Conservation (phyloP, 148 eudicot species). For the Vaccinium myrtillus region DNA sequence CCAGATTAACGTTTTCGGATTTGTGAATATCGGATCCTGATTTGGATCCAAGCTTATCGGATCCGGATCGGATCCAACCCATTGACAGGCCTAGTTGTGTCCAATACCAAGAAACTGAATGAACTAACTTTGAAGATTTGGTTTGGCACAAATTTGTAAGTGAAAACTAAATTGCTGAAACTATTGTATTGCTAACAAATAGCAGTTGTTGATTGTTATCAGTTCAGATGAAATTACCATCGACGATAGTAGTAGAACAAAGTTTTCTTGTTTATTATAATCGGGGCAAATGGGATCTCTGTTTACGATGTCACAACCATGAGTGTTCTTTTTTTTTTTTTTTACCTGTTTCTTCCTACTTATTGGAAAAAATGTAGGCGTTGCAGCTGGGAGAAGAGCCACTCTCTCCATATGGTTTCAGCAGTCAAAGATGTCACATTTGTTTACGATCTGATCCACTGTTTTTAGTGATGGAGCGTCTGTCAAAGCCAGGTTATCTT, state of each 20-base stretch:
- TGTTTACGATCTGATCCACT: conserved; percentile 58
- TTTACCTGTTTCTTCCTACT: neutral
- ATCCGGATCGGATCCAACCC: no score
- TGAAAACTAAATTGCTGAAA: no score
- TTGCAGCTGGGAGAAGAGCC: conserved; percentile 61
- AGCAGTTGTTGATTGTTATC: no score
- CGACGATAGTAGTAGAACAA: no score
- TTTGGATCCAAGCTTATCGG: no score
- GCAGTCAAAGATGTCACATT: conserved; percentile 54
- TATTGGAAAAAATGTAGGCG: conserved; percentile 30
- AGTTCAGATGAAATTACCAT: neutral
- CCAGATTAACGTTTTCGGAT: no score
- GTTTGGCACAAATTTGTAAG: no score
- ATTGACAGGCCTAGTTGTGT: no score
- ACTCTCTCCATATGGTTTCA: conserved; percentile 31
- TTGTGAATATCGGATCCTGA: no score
- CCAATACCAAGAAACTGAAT: no score
- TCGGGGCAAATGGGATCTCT: neutral
- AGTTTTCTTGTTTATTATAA: neutral
- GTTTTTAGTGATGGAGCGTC: conserved; percentile 51
- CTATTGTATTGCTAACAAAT: neutral
- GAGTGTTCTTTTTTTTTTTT: neutral
- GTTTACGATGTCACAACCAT: neutral
- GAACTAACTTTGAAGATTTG: no score
- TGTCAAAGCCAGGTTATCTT: conserved; percentile 50